These are phyloP conservation scores for Oidiodendron maius DNA, from an alignment of 495 filamentous ascomycete genomes.

Conservation along the genomic window DNA sequence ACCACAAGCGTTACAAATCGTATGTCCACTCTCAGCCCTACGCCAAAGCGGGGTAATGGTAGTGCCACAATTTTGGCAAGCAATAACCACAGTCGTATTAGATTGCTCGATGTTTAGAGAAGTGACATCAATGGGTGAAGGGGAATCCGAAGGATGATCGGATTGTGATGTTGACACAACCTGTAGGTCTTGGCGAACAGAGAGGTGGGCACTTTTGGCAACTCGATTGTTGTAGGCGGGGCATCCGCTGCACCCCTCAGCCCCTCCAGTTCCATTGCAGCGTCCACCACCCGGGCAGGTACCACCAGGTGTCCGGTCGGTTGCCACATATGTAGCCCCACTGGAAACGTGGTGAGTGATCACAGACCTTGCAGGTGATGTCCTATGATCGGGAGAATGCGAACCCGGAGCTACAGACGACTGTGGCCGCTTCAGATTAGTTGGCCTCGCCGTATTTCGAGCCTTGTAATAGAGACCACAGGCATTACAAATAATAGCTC, in stretches of 20 bases:
- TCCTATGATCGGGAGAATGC: conserved; percentile 30
- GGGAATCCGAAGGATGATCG: conserved; percentile 21
- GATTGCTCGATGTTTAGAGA: conserved; percentile 23
- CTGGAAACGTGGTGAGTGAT: conserved; percentile 27
- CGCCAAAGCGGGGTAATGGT: conserved; percentile 96
- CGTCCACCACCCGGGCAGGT: conserved; percentile 92
- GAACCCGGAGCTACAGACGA: conserved; percentile 4
- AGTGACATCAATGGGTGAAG: conserved; percentile 32
- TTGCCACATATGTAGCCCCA: conserved; percentile 70
- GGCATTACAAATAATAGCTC: conserved; percentile 95
- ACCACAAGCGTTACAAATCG: conserved; percentile 99
- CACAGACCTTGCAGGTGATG: conserved; percentile 29
- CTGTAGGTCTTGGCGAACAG: conserved; percentile 26
- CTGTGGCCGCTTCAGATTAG: conserved; percentile 67
- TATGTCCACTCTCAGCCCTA: conserved; percentile 90
- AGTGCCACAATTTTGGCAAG: conserved; percentile 96
- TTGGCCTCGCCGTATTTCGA: conserved; percentile 82
- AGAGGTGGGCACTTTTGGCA: conserved; percentile 74
- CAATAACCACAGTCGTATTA: conserved; percentile 73
- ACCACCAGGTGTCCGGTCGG: conserved; percentile 65
- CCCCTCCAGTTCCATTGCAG: conserved; percentile 94
- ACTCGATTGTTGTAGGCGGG: conserved; percentile 96
- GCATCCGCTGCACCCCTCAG: conserved; percentile 93
- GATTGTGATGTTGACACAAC: conserved; percentile 3
- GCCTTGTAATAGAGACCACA: conserved; percentile 95